Evolutionary conservation across 163 green algal species (phyloP).

Genomic region (Picocystis sp.): DNA sequence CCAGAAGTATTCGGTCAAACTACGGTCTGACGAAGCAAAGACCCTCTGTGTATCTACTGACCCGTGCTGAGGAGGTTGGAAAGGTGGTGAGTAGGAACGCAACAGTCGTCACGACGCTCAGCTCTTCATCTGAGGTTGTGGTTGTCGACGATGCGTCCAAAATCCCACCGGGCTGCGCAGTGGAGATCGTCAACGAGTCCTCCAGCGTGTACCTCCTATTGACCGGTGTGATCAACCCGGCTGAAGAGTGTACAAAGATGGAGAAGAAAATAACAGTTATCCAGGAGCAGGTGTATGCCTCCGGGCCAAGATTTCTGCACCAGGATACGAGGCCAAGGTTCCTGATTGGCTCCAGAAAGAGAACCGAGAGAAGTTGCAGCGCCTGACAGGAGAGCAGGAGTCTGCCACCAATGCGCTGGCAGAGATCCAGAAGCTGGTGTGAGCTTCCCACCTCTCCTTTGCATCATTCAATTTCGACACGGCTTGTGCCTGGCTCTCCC

Average conservation of each 20-base stretch:
- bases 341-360: constrained; percentile 43
- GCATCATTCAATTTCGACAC: too few relatives aligned
- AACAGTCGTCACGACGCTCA: constrained; percentile 29
- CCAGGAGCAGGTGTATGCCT: constrained; percentile 6
- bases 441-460: background rate
- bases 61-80: background rate
- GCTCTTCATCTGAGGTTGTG: constrained; percentile 23
- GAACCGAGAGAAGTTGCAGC: constrained; percentile 45
- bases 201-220: constrained; percentile 38
- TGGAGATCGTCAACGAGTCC: constrained; percentile 66
- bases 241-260: constrained; percentile 73
- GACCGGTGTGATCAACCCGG: constrained; percentile 69
- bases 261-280: constrained; percentile 47
- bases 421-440: constrained; percentile 31
- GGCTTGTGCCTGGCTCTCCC: too few relatives aligned
- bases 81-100: background rate
- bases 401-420: constrained; percentile 28
- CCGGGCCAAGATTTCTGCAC: constrained; percentile 18
- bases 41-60: background rate
- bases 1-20: constrained; percentile 2
- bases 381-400: constrained; percentile 49
- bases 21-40: constrained; percentile 3
- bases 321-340: constrained; percentile 64
- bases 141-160: constrained; percentile 31
- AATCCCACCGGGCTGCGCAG: constrained; percentile 49